Evolutionary conservation across 73 alveolate species (phyloP).

Genomic region (Tetrahymena borealis): DNA sequence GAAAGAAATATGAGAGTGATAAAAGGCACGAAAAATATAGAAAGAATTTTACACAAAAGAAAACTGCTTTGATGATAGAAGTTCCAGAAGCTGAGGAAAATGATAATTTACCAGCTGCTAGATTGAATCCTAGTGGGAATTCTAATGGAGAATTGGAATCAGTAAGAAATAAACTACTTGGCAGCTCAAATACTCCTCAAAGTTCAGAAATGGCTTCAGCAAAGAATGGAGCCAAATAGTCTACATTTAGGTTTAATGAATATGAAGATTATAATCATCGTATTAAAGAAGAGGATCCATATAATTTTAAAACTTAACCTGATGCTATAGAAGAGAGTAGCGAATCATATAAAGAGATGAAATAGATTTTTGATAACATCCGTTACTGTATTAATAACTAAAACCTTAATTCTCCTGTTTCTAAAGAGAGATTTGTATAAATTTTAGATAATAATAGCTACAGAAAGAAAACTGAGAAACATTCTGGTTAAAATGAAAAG

Average conservation of each 20-base stretch:
- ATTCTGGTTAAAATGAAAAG: neutral
- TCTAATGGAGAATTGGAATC: neutral
- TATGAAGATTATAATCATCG: neutral
- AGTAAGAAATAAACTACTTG: neutral
- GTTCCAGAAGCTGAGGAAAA: neutral
- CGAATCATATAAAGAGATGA: neutral
- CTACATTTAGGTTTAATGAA: neutral
- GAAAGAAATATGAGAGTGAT: neutral
- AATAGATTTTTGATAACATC: neutral
- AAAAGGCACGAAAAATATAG: neutral
- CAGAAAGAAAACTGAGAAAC: neutral
- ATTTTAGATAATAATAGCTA: neutral
- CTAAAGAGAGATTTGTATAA: neutral
- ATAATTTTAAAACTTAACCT: neutral
- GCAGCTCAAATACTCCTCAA: neutral
- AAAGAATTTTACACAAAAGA: neutral
- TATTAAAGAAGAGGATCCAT: neutral
- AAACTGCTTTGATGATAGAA: neutral
- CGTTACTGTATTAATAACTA: neutral
- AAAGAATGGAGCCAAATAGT: neutral
- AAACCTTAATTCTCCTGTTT: neutral
- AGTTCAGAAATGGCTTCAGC: neutral
- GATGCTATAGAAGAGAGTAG: neutral
- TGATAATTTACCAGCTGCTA: neutral
- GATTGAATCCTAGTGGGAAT: neutral